Evolutionary conservation across 202 grass and related monocot species (phyloP).

Genomic region (Schoenoplectus tabernaemontani): DNA sequence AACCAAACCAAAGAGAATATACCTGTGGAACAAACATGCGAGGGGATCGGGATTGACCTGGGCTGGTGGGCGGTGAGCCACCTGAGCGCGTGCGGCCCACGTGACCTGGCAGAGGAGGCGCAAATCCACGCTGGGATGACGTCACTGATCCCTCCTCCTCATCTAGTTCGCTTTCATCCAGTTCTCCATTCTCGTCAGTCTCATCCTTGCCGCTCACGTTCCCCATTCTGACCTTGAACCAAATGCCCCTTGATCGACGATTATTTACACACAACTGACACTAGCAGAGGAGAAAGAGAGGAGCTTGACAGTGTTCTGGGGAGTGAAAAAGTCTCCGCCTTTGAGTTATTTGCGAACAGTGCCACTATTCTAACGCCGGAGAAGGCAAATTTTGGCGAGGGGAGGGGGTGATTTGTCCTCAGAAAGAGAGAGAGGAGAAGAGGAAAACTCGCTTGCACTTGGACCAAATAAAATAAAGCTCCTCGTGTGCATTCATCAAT

Average conservation of each 20-base stretch:
- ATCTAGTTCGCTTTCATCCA: conserved; percentile 22
- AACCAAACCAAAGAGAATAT: conserved; percentile 20
- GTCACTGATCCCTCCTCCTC: conserved; percentile 41
- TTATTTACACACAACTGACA: conserved; percentile 31
- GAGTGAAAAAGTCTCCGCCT: background rate
- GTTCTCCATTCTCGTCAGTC: conserved; percentile 26
- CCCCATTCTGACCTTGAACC: conserved; percentile 40
- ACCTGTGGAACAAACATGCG: conserved; percentile 88
- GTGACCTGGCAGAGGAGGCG: conserved; percentile 29
- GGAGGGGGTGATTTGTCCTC: conserved; percentile 3
- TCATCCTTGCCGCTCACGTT: conserved; percentile 76
- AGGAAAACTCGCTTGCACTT: conserved; percentile 19
- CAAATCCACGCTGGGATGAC: conserved; percentile 33
- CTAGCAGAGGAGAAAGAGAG: conserved; percentile 28
- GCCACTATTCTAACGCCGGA: background rate
- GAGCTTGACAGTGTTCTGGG: background rate
- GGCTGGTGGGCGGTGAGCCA: conserved; percentile 56
- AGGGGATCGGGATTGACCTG: conserved; percentile 56
- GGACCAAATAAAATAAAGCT: conserved; percentile 21
- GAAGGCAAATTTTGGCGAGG: background rate
- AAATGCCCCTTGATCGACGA: background rate
- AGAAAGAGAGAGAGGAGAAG: background rate
- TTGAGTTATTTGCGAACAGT: conserved; percentile 6
- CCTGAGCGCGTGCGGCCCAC: conserved; percentile 33
- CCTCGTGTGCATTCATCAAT: conserved; percentile 24